These are phyloP conservation scores for Zymoseptoria passerinii DNA, from an alignment of 2,329 filamentous ascomycete genomes.

Conservation along the genomic window DNA sequence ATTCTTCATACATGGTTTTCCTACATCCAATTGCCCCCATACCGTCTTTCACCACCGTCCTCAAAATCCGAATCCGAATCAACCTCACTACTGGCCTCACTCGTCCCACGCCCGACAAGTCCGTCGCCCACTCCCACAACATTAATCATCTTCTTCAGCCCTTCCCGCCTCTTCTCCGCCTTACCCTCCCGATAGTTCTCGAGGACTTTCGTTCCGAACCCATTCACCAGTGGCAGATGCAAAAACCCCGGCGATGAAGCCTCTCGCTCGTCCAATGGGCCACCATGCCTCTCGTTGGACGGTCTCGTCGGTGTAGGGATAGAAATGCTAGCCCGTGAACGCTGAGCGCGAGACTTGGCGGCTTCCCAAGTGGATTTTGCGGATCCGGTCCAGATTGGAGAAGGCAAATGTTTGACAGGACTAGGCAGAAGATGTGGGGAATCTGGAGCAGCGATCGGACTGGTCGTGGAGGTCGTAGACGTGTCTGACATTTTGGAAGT, in stretches of 20 bases:
- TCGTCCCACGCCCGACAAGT: background rate
- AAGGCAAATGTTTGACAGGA: conserved; percentile 6
- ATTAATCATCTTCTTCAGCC: conserved; percentile 27
- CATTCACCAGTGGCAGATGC: background rate
- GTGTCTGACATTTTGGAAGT: background rate
- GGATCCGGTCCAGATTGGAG: conserved; percentile 21
- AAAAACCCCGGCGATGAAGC: background rate
- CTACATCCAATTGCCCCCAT: background rate
- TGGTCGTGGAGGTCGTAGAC: background rate
- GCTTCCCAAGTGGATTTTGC: conserved; percentile 20
- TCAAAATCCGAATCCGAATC: background rate
- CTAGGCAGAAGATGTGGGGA: conserved; percentile 16
- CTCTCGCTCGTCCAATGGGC: background rate
- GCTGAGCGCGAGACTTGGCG: conserved; percentile 6
- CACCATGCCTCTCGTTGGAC: conserved; percentile 13
- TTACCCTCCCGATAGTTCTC: conserved; percentile 18
- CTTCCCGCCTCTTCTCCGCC: conserved; percentile 25
- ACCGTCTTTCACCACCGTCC: background rate
- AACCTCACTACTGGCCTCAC: conserved; percentile 1
- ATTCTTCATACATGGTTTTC: background rate
- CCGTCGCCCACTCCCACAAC: conserved; percentile 16
- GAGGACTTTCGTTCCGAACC: conserved; percentile 5
- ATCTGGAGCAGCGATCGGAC: conserved; percentile 2
- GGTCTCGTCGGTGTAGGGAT: conserved; percentile 13
- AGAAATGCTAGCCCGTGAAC: background rate